Evolutionary conservation across 73 alveolate genomes (phyloP), one percentile per base, ranked within the genome.

Genomic region (Paraurostyla sp.): DNA sequence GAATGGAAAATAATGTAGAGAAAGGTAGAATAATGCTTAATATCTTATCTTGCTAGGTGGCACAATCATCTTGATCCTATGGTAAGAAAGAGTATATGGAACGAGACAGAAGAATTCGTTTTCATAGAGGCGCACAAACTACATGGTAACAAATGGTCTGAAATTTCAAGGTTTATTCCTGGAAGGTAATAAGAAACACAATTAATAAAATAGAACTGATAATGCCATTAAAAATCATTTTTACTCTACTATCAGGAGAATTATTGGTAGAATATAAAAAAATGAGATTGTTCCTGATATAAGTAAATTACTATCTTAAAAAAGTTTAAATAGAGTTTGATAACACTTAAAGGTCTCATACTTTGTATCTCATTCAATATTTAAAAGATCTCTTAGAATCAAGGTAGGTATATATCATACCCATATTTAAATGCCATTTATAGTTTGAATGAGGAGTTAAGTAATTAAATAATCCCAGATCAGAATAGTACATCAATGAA

Each of bases 131-230:
- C 91, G 35, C 98, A 95, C 73, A 59, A 62, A 11, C 85, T 80
- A 59, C 87, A 89, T 58, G 97, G 97, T 9, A 92, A 92, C 65
- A 93, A 93, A 85, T 95, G 98, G 98, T 93, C 97, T 60, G 96
- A 92, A 58, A 93, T 95, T 15, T 68, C 96, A n/a, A 93, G 91
- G 83, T 63, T 41, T 54, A 76, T 95, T 45, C 97, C 97, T 13
- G 97, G 97, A 48, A 89, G 97, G 89, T 78, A 78, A 16, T 23
- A 25, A 32, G 51, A 48, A 48, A 30, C 22, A 52, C 22, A 46
- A 46, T 73, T 45, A 7, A 38, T 56, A 43, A 73, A 36, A 76
- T 49, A 54, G 94, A 42, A 93, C 95, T 33, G 97, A 93, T 58
- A 90, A 90, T 83, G 90, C 94, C 9, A 85, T 93, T 7, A 93